phyloP scores from a whole-genome alignment of 1,284 basidiomycete species.

The Pulveroboletus sp. region DNA sequence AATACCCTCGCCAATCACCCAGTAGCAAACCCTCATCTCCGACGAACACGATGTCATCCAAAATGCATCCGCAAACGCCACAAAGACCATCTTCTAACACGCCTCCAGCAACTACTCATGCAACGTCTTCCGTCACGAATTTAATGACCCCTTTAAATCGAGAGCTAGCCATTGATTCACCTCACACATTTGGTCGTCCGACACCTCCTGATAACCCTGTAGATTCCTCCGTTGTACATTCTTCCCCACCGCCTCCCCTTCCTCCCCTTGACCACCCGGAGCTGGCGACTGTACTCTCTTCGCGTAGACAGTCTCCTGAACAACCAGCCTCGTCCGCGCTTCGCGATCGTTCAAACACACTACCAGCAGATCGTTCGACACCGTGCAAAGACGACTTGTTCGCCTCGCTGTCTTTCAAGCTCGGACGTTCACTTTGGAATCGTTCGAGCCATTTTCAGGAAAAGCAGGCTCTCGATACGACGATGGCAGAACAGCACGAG shows the following conservation, averaged over 20 bases:
- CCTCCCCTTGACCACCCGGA: slow-evolving; percentile 56
- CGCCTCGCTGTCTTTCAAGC: slow-evolving; percentile 28
- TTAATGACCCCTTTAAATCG: slow-evolving; percentile 27
- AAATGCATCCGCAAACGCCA: slow-evolving; percentile 30
- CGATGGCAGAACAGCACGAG: slow-evolving; percentile 15
- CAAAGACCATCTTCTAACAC: slow-evolving; percentile 26
- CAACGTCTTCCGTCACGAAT: slow-evolving; percentile 18
- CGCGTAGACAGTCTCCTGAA: slow-evolving; percentile 12
- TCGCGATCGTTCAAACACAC: slow-evolving; percentile 31
- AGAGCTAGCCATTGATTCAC: slow-evolving; percentile 34
- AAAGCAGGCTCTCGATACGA: slow-evolving; percentile 1
- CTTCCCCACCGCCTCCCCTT: slow-evolving; percentile 45
- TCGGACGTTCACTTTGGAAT: slow-evolving; percentile 23
- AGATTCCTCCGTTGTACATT: slow-evolving; percentile 25
- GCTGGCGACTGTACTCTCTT: slow-evolving; percentile 33
- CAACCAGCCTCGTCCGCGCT: slow-evolving; percentile 13
- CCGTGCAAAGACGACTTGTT: slow-evolving; percentile 27
- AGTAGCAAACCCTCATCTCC: slow-evolving; percentile 31
- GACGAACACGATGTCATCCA: slow-evolving; percentile 32
- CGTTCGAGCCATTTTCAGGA: slow-evolving; percentile 14
- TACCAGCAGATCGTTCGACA: slow-evolving; percentile 16
- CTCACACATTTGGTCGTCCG: slow-evolving; percentile 42
- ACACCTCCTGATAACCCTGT: slow-evolving; percentile 35
- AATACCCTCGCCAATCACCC: slow-evolving; percentile 21
- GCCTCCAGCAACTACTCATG: slow-evolving; percentile 13